Evolutionary conservation across 192 early-diverging fungal species (phyloP).

Genomic region (Thoreauomyces humboldtii): DNA sequence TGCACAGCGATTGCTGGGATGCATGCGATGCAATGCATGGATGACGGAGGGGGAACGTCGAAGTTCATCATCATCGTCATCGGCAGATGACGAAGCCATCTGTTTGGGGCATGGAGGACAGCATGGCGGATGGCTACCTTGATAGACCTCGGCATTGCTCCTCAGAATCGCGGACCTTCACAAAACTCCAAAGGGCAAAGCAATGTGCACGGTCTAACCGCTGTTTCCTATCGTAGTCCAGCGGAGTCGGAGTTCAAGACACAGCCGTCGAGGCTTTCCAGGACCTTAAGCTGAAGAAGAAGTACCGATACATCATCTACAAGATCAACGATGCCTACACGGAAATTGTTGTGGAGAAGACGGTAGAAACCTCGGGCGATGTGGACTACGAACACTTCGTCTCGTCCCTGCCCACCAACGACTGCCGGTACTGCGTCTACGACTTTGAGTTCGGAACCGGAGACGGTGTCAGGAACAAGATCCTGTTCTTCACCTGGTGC

Average conservation of each 20-base stretch:
- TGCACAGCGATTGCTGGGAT: too few species aligned
- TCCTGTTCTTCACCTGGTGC: constrained; percentile 83
- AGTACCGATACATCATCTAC: constrained; percentile 77
- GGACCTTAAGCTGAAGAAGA: constrained; percentile 72
- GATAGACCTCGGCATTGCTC: too few species aligned
- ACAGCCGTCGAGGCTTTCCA: constrained; percentile 63
- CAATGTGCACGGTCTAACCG: too few species aligned
- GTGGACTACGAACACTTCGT: constrained; percentile 77
- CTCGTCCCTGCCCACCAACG: constrained; percentile 51
- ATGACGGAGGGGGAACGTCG: too few species aligned
- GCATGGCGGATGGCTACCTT: too few species aligned
- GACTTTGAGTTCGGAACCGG: constrained; percentile 78
- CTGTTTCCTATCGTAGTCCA: constrained; percentile 31
- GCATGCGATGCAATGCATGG: too few species aligned
- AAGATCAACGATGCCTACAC: constrained; percentile 69
- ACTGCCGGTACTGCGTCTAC: constrained; percentile 82
- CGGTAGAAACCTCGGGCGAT: constrained; percentile 35
- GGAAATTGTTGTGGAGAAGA: constrained; percentile 68
- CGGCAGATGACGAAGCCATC: too few species aligned
- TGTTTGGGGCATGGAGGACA: too few species aligned
- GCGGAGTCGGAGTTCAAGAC: constrained; percentile 69
- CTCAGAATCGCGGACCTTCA: too few species aligned
- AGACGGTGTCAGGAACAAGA: constrained; percentile 76
- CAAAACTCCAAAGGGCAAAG: too few species aligned
- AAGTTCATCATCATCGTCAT: too few species aligned